A percentile compares a stretch with the other conserved stretches of the same genome.
Evolutionary conservation across 2,329 filamentous ascomycete species (phyloP).

Genomic region (Pseudocercospora macadamiae): DNA sequence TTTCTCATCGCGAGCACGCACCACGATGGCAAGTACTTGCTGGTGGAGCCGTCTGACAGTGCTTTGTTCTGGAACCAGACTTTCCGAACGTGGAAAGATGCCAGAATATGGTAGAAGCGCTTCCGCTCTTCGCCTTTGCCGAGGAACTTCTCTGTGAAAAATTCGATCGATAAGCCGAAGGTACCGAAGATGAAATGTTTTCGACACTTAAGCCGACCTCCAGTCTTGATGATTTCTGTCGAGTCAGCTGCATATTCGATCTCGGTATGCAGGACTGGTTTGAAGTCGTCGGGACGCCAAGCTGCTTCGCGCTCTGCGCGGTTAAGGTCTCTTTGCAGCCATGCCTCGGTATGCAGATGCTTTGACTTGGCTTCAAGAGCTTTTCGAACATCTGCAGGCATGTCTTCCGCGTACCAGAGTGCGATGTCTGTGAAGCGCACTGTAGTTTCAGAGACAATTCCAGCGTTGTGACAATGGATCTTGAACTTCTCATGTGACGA

Average conservation of each 20-base stretch:
- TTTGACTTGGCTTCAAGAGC: not conserved
- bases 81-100: not conserved
- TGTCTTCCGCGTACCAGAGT: not conserved
- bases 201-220: no score
- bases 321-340: not conserved
- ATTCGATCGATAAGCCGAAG: not conserved
- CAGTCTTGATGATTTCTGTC: not conserved
- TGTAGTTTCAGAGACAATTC: not conserved
- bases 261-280: not conserved
- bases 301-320: not conserved
- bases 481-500: not conserved
- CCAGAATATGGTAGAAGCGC: not conserved
- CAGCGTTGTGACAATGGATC: not conserved
- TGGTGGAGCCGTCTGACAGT: no score
- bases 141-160: not conserved
- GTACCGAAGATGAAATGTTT: not conserved
- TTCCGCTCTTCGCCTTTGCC: not conserved
- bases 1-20: no score
- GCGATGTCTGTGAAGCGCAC: not conserved
- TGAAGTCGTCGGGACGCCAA: not conserved
- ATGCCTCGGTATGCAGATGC: not conserved
- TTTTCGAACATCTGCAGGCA: not conserved
- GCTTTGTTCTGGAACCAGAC: not conserved
- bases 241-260: not conserved
- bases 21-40: no score